Evolutionary conservation across 352 stramenopile genomes (phyloP).

Genomic region (Thraustotheca clavata): DNA sequence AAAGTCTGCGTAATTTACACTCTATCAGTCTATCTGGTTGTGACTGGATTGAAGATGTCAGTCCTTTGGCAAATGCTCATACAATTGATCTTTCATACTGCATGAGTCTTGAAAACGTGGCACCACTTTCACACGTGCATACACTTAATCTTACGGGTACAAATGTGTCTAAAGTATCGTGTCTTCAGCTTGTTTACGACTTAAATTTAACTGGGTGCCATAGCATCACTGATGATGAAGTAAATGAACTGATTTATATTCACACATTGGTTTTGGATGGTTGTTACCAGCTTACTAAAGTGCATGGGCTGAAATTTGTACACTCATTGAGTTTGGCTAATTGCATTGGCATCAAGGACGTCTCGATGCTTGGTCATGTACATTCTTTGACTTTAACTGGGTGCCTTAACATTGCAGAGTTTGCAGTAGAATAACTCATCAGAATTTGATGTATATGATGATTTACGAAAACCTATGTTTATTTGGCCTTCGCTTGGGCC

Average conservation of each 20-base stretch:
- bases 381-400: constrained; percentile 50
- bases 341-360: constrained; percentile 45
- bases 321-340: constrained; percentile 50
- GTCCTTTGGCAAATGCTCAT: constrained; percentile 32
- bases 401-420: constrained; percentile 41
- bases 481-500: background rate
- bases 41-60: constrained; percentile 46
- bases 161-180: constrained; percentile 31
- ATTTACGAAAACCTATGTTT: no score
- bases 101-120: constrained; percentile 33
- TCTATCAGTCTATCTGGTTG: constrained; percentile 46
- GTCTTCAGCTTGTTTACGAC: constrained; percentile 37
- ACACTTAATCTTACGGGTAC: constrained; percentile 48
- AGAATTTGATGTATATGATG: no score
- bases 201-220: constrained; percentile 55
- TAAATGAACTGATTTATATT: constrained; percentile 33
- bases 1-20: constrained; percentile 30
- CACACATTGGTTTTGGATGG: constrained; percentile 45
- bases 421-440: background rate
- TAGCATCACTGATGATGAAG: constrained; percentile 33
- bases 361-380: constrained; percentile 37
- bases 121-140: constrained; percentile 33
- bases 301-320: constrained; percentile 38
- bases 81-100: constrained; percentile 46
- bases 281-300: constrained; percentile 36